phyloP scores from a whole-genome alignment of 352 stramenopile genomes.

The Phytophthora nicotianae region DNA sequence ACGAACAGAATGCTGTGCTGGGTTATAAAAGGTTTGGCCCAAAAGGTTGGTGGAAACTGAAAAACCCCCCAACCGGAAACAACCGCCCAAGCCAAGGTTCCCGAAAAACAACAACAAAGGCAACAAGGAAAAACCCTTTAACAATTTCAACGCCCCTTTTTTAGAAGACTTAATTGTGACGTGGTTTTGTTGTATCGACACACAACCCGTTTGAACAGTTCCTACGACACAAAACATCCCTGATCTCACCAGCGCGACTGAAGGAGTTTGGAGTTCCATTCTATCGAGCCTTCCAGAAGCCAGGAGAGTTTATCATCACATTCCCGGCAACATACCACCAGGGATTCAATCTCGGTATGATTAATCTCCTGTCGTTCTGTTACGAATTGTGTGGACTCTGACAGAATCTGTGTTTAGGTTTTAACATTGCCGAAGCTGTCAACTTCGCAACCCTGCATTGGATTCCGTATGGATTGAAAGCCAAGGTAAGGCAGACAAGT shows the following conservation, averaged over 20 bases:
- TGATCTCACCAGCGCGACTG: constrained; percentile 87
- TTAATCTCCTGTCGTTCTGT: not conserved
- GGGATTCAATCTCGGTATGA: constrained; percentile 88
- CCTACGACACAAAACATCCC: constrained; percentile 93
- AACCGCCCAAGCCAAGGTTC: constrained; percentile 85
- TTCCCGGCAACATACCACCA: constrained; percentile 91
- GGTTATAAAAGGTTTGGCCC: not conserved
- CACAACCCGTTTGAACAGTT: constrained; percentile 58
- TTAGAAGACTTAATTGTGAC: too few relatives aligned
- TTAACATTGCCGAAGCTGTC: constrained; percentile 91
- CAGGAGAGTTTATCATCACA: constrained; percentile 93
- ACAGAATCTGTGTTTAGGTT: constrained; percentile 45
- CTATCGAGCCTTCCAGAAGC: constrained; percentile 77
- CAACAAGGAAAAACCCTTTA: too few relatives aligned
- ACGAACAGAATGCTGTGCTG: constrained; percentile 10
- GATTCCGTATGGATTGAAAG: constrained; percentile 78
- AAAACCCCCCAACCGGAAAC: constrained; percentile 79
- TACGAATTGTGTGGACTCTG: not conserved
- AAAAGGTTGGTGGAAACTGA: constrained; percentile 11
- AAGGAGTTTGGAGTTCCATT: constrained; percentile 86
- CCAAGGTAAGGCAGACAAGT: constrained; percentile 52
- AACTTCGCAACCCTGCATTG: constrained; percentile 91
- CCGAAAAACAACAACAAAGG: constrained; percentile 86
- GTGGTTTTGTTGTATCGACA: too few relatives aligned
- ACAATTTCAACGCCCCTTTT: too few relatives aligned